Percentiles rank a stretch among this genome's conserved stretches.
phyloP scores from a whole-genome alignment of 345 rosid genomes.

The Salix koriyanagi region DNA sequence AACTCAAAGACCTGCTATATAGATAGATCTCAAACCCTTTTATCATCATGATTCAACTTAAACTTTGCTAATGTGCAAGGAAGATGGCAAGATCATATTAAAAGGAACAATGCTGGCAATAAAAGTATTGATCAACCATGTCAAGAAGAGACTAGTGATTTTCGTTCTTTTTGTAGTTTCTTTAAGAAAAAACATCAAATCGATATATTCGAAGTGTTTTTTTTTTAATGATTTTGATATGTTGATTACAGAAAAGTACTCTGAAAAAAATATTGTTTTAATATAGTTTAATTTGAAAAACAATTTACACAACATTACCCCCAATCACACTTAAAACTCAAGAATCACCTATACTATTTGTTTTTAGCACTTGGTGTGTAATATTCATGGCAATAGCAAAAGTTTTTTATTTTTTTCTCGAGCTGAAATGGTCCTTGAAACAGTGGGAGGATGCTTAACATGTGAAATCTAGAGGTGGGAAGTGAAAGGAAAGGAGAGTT shows the following conservation, averaged over 20 bases:
- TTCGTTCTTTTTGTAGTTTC: too few species aligned
- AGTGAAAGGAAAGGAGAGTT: neutral
- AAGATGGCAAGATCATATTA: neutral
- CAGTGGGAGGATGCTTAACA: neutral
- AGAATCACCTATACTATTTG: neutral
- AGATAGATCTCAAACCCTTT: too few species aligned
- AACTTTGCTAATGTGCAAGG: neutral
- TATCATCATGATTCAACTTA: too few species aligned
- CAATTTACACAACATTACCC: too few species aligned
- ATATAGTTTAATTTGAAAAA: too few species aligned
- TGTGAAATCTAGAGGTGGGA: neutral
- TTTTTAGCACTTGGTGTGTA: neutral
- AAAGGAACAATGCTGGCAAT: neutral
- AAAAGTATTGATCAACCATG: neutral
- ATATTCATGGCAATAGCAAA: conserved; percentile 1
- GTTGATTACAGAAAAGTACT: too few species aligned
- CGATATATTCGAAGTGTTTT: too few species aligned
- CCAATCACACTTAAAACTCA: neutral
- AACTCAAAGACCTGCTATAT: too few species aligned
- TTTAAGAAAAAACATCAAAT: too few species aligned
- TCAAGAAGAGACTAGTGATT: neutral
- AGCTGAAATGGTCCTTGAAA: conserved; percentile 1
- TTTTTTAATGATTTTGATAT: too few species aligned
- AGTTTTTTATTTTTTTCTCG: neutral
- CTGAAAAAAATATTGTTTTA: too few species aligned